Conservation (phyloP, 208 protist genomes). For the Sergeia podlipaevii region DNA sequence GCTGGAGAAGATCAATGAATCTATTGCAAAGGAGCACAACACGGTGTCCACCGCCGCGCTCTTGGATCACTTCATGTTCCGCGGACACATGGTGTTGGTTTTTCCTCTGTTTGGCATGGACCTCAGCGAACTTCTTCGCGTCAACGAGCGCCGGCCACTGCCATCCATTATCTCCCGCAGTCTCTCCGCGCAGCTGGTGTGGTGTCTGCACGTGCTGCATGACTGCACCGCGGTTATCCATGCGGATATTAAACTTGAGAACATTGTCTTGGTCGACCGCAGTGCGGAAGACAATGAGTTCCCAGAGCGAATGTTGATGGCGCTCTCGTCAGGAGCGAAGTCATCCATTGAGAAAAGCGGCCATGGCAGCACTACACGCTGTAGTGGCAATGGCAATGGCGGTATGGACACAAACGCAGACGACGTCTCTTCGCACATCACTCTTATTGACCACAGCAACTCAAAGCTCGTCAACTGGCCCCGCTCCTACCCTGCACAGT, state of each 20-base stretch:
- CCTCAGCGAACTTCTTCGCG: conserved; percentile 50
- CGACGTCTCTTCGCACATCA: conserved; percentile 60
- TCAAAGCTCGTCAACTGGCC: conserved; percentile 74
- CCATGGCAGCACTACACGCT: neutral
- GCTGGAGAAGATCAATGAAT: conserved; percentile 27
- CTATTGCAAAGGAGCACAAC: neutral
- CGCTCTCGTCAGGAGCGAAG: neutral
- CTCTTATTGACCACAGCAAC: conserved; percentile 97
- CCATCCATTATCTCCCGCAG: conserved; percentile 16
- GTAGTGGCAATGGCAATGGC: neutral
- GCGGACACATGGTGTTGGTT: conserved; percentile 52
- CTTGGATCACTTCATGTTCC: conserved; percentile 33
- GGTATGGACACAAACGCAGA: conserved; percentile 17
- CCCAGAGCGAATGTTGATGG: neutral
- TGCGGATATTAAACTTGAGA: conserved; percentile 94
- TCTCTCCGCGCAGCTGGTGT: conserved; percentile 80
- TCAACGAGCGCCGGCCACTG: conserved; percentile 32
- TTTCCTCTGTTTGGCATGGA: conserved; percentile 60
- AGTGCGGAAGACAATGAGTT: conserved; percentile 10
- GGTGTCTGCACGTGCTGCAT: conserved; percentile 61
- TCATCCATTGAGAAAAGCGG: neutral
- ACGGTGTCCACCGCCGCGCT: neutral
- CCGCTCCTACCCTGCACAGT: conserved; percentile 95
- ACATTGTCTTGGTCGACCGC: conserved; percentile 62
- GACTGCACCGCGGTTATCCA: conserved; percentile 80